phyloP scores from a whole-genome alignment of 1,284 basidiomycete species.

The Rhizoctonia solani region DNA sequence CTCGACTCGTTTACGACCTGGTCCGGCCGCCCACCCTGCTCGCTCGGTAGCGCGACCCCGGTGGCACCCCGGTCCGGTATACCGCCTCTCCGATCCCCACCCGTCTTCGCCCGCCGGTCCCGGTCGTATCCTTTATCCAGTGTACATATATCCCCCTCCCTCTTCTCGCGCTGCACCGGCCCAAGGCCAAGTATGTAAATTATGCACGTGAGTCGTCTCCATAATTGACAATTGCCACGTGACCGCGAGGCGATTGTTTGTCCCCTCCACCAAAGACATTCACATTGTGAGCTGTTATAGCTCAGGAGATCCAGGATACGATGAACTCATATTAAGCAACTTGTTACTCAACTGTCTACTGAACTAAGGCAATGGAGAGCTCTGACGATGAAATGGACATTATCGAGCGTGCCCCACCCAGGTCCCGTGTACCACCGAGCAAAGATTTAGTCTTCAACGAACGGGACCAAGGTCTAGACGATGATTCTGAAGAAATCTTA shows the following conservation, averaged over 20 bases:
- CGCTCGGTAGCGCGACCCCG: too few relatives aligned
- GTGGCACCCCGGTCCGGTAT: too few relatives aligned
- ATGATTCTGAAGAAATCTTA: not conserved
- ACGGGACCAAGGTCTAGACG: not conserved
- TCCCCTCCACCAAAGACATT: not conserved
- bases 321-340: not conserved
- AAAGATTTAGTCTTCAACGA: not conserved
- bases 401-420: not conserved
- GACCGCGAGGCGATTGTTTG: not conserved
- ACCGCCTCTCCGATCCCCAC: too few relatives aligned
- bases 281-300: not conserved
- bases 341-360: not conserved
- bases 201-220: too few relatives aligned
- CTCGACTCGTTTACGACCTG: too few relatives aligned
- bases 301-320: not conserved
- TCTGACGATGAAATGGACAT: constrained; percentile 33
- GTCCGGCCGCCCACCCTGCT: too few relatives aligned
- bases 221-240: too few relatives aligned
- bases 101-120: too few relatives aligned
- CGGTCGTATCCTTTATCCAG: too few relatives aligned
- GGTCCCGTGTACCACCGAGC: not conserved
- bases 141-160: too few relatives aligned
- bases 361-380: not conserved
- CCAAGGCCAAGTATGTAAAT: too few relatives aligned
- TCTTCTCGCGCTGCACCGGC: too few relatives aligned